Percentiles rank a stretch among this genome's conserved stretches.
Conservation (phyloP, 176 grass and related monocot species). For the Paspalum notatum region DNA sequence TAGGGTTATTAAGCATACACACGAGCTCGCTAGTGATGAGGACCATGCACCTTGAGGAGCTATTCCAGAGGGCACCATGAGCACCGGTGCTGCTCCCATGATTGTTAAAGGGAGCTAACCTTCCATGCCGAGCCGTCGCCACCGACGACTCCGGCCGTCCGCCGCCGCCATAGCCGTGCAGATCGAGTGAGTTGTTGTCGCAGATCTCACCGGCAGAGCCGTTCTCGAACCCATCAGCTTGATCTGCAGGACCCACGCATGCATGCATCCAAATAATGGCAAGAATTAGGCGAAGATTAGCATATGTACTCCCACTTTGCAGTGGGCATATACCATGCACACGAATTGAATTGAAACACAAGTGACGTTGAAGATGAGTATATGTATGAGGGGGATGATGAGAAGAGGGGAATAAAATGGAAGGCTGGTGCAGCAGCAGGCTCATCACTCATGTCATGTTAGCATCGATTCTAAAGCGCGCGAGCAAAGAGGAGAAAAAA, state of each 20-base stretch:
- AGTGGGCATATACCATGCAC: slow-evolving; percentile 2
- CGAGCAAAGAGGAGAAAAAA: not conserved
- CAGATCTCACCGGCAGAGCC: slow-evolving; percentile 68
- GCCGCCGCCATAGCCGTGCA: slow-evolving; percentile 3
- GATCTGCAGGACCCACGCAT: too few species aligned
- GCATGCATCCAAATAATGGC: not conserved
- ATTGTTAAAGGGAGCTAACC: slow-evolving; percentile 49
- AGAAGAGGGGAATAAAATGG: slow-evolving; percentile 47
- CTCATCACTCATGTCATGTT: slow-evolving; percentile 26
- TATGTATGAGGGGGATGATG: too few species aligned
- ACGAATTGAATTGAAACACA: slow-evolving; percentile 4
- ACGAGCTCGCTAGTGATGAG: slow-evolving; percentile 13
- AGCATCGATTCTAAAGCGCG: slow-evolving; percentile 49
- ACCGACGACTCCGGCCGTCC: slow-evolving; percentile 24
- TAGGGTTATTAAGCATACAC: not conserved
- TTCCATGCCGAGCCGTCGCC: slow-evolving; percentile 45
- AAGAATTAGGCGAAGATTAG: slow-evolving; percentile 13
- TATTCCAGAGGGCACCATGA: slow-evolving; percentile 59
- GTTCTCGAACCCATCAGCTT: slow-evolving; percentile 65
- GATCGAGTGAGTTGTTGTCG: slow-evolving; percentile 63
- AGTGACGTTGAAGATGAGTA: not conserved
- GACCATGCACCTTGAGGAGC: slow-evolving; percentile 57
- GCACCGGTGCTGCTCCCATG: slow-evolving; percentile 43
- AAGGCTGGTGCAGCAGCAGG: slow-evolving; percentile 21
- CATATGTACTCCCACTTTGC: not conserved